Evolutionary conservation across 106 monocot species (phyloP).

Genomic region (Acanthochlamys bracteata): DNA sequence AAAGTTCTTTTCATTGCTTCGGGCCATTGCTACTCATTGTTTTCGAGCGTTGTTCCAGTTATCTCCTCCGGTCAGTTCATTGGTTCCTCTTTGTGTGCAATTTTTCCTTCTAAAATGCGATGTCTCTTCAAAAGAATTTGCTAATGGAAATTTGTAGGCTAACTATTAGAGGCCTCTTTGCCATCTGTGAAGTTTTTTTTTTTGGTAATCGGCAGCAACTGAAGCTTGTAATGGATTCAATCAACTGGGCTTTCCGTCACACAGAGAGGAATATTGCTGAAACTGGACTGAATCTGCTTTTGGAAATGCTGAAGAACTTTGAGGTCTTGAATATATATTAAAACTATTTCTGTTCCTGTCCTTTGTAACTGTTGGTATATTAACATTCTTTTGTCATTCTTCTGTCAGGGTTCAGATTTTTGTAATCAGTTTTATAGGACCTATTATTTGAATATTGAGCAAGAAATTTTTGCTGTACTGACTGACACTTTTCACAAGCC

Average conservation of each 20-base stretch:
- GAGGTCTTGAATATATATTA: slow-evolving; percentile 37
- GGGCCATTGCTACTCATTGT: slow-evolving; percentile 93
- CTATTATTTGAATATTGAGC: slow-evolving; percentile 83
- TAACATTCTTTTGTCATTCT: slow-evolving; percentile 2
- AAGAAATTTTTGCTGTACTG: slow-evolving; percentile 96
- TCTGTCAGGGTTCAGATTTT: slow-evolving; percentile 61
- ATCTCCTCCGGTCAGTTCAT: slow-evolving; percentile 72
- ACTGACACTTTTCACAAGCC: slow-evolving; percentile 99
- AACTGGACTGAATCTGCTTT: slow-evolving; percentile 85
- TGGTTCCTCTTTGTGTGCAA: background rate
- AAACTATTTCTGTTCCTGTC: background rate
- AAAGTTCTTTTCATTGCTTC: slow-evolving; percentile 85
- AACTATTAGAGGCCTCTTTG: no score
- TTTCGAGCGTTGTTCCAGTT: slow-evolving; percentile 81
- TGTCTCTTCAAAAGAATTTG: no score
- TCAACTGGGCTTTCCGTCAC: slow-evolving; percentile 97
- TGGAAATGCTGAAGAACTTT: slow-evolving; percentile 89
- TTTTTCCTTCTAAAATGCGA: background rate
- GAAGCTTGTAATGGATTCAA: slow-evolving; percentile 91
- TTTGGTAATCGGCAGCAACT: slow-evolving; percentile 55
- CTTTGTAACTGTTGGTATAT: background rate
- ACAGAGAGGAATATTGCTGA: slow-evolving; percentile 99
- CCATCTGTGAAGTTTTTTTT: background rate
- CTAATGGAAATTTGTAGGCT: no score
- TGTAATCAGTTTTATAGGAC: slow-evolving; percentile 94